Percentiles rank a stretch among this genome's conserved stretches.
Conservation (phyloP, 2,329 filamentous ascomycete species). For the Calonectria montana region DNA sequence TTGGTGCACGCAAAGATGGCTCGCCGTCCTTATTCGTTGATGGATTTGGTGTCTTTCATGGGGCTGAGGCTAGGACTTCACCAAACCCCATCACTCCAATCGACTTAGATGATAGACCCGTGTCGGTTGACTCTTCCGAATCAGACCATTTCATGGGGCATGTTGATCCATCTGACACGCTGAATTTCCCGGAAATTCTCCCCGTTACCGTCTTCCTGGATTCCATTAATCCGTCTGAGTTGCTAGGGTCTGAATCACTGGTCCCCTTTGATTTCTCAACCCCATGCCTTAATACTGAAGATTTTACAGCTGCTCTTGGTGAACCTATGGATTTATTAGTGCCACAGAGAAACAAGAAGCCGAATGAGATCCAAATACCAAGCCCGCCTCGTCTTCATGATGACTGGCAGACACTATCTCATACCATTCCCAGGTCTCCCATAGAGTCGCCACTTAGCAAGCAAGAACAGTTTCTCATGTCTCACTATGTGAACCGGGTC, state of each 20-base stretch:
- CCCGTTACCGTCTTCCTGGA: constrained; percentile 16
- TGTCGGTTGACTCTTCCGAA: constrained; percentile 16
- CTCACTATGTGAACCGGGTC: constrained; percentile 39
- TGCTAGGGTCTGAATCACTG: constrained; percentile 12
- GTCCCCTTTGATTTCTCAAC: constrained; percentile 15
- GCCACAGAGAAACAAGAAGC: neutral
- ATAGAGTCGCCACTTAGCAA: constrained; percentile 15
- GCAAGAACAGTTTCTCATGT: constrained; percentile 39
- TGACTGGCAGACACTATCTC: constrained; percentile 4
- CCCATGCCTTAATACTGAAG: neutral
- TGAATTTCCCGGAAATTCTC: constrained; percentile 12
- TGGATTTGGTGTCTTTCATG: constrained; percentile 17
- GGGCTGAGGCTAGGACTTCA: neutral
- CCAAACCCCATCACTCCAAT: neutral
- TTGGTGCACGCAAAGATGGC: neutral
- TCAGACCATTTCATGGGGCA: constrained; percentile 15
- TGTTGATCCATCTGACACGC: neutral
- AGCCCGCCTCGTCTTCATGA: neutral
- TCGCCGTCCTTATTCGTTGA: neutral
- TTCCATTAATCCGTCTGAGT: constrained; percentile 10
- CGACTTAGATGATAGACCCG: constrained; percentile 1
- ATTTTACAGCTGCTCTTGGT: neutral
- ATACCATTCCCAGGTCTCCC: constrained; percentile 14
- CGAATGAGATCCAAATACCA: neutral
- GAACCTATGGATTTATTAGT: neutral